phyloP scores from a whole-genome alignment of 169 alveolate species.

The Babesia ovata region DNA sequence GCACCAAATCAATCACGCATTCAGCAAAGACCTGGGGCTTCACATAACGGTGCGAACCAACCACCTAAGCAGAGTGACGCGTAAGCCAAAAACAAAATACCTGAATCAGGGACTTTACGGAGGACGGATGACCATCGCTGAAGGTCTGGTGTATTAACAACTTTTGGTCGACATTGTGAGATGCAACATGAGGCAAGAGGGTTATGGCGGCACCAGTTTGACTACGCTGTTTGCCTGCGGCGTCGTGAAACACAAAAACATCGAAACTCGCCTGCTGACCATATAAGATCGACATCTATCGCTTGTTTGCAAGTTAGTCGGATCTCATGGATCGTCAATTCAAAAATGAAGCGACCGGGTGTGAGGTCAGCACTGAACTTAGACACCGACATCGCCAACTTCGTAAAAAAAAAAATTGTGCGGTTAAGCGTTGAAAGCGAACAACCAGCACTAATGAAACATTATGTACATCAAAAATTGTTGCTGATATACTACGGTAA shows the following conservation, averaged over 20 bases:
- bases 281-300: constrained; percentile 25
- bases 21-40: constrained; percentile 34
- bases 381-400: constrained; percentile 2
- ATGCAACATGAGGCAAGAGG: neutral
- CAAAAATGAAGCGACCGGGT: constrained; percentile 39
- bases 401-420: neutral
- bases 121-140: neutral
- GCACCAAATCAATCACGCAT: constrained; percentile 34
- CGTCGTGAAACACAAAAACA: neutral
- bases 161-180: constrained; percentile 47
- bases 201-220: constrained; percentile 34
- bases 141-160: constrained; percentile 43
- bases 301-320: neutral
- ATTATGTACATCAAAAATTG: neutral
- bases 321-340: constrained; percentile 12
- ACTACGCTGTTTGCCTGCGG: constrained; percentile 44
- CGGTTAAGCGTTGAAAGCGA: neutral
- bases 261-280: constrained; percentile 26
- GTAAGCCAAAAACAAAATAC: neutral
- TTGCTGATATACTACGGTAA: no score
- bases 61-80: constrained; percentile 10
- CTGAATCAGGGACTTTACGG: constrained; percentile 19
- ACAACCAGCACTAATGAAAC: neutral
- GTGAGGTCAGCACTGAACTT: neutral
- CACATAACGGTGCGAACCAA: constrained; percentile 28